Evolutionary conservation across 805 yeast genomes (phyloP), one percentile per base, ranked within the genome.

Genomic region (Myxozyma neotropica): DNA sequence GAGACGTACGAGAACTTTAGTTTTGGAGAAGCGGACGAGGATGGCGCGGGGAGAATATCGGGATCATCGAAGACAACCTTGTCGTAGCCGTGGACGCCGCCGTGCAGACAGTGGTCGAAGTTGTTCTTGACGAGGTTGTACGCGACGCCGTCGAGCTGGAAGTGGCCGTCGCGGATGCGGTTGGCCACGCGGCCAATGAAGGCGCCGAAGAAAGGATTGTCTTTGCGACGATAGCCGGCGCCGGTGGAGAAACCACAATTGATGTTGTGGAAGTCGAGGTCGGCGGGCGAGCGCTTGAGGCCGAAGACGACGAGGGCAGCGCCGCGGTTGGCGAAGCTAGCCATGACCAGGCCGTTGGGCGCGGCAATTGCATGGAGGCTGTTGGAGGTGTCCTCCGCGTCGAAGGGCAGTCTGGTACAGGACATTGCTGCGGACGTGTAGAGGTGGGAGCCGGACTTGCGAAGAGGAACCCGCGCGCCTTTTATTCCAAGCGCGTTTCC

Each of bases 101-200:
- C 84, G 65, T 85, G 89, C 33, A 84, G 75, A 7, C 79, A 73
- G 48, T 78, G 76, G 5, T 60, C 67, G 39, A 70, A 70, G 60
- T 81, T 81, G 69, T 81, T 82, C 36, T 72, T 67, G 21, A 78
- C 75, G 55, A 84, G 71, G 23, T 73, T 68, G 67, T 76, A 80
- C 12, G 70, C 68, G 53, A 72, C 68, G 4, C 80, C 83, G 36
- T 75, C 74, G 23, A 83, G 59, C 13, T 62, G 53, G 63, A 82
- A 76, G 52, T 68, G 62, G 31, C 83, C 86, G 44, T 74, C 73
- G 44, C 70, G 69, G 52, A 85, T 79, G 58, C 89, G 77, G 70
- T 85, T 86, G 54, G 88, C 88, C 59, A 77, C 80, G 46, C 89
- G 77, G 29, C 90, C 90, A 40, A 84, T 79, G 19, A 87, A 81